Percentiles rank a stretch among this genome's conserved stretches.
phyloP scores from a whole-genome alignment of 2,329 filamentous ascomycete species.

The Exophiala bonariae region DNA sequence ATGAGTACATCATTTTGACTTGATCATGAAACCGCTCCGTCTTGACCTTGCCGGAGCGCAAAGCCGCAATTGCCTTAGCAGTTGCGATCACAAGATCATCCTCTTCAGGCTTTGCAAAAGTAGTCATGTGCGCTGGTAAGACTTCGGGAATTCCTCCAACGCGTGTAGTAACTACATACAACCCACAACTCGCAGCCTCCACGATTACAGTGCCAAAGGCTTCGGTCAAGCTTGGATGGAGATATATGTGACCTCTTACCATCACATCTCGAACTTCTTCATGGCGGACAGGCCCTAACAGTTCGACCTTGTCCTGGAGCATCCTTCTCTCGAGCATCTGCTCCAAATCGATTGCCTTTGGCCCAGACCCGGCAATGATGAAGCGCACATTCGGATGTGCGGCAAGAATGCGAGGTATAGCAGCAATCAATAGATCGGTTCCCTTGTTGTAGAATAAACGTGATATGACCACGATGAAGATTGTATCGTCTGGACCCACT shows the following conservation, averaged over 20 bases:
- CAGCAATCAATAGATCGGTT: slow-evolving; percentile 92
- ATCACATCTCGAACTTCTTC: slow-evolving; percentile 98
- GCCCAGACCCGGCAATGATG: slow-evolving; percentile 92
- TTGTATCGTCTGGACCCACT: slow-evolving; percentile 78
- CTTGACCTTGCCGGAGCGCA: slow-evolving; percentile 82
- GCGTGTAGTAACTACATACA: slow-evolving; percentile 95
- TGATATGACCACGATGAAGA: slow-evolving; percentile 96
- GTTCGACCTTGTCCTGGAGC: slow-evolving; percentile 86
- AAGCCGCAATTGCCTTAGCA: slow-evolving; percentile 79
- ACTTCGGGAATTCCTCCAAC: slow-evolving; percentile 98
- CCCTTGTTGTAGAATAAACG: slow-evolving; percentile 99
- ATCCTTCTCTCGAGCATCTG: slow-evolving; percentile 97
- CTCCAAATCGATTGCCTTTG: slow-evolving; percentile 95
- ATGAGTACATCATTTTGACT: slow-evolving; percentile 98
- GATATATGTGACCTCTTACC: slow-evolving; percentile 93
- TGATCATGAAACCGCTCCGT: slow-evolving; percentile 96
- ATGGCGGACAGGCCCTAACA: slow-evolving; percentile 88
- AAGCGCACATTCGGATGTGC: slow-evolving; percentile 92
- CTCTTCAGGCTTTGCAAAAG: slow-evolving; percentile 94
- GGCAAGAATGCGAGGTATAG: slow-evolving; percentile 87
- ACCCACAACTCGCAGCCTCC: slow-evolving; percentile 89
- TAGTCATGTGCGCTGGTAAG: slow-evolving; percentile 92
- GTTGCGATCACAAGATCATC: slow-evolving; percentile 91
- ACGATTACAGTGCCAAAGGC: slow-evolving; percentile 98
- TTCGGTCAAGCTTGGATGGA: slow-evolving; percentile 92